A percentile compares a stretch with the other conserved stretches of the same genome.
phyloP scores from a whole-genome alignment of 1,284 basidiomycete genomes.

The Cryptococcus amylolentus region DNA sequence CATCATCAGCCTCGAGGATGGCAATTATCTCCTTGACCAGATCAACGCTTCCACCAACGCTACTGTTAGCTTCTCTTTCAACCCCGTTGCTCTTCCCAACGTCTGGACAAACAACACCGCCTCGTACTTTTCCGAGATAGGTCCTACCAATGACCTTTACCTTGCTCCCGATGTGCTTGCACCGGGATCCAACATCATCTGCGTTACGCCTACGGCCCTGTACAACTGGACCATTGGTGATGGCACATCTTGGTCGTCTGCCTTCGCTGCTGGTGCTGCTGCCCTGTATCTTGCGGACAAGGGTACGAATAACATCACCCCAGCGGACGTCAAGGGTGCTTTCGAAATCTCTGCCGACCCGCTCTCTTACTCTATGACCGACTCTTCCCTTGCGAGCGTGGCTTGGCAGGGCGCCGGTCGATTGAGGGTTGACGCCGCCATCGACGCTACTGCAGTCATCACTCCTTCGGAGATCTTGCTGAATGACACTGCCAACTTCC shows the following conservation, averaged over 20 bases:
- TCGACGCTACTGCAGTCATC: slow-evolving; percentile 58
- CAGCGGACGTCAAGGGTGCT: slow-evolving; percentile 53
- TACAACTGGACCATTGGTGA: slow-evolving; percentile 31
- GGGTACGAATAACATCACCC: slow-evolving; percentile 51
- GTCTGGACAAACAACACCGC: slow-evolving; percentile 57
- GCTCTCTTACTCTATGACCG: slow-evolving; percentile 55
- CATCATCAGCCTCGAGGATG: slow-evolving; percentile 39
- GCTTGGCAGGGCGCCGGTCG: slow-evolving; percentile 66
- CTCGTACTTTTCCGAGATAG: slow-evolving; percentile 59
- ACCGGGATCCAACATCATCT: slow-evolving; percentile 56
- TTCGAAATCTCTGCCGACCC: slow-evolving; percentile 61
- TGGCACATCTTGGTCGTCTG: slow-evolving; percentile 59
- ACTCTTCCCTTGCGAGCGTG: slow-evolving; percentile 58
- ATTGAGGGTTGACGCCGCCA: slow-evolving; percentile 62
- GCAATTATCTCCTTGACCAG: slow-evolving; percentile 50
- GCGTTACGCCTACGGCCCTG: slow-evolving; percentile 29
- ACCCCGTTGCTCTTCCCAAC: slow-evolving; percentile 50
- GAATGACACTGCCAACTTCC: slow-evolving; percentile 66
- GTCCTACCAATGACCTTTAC: slow-evolving; percentile 60
- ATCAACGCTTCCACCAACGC: slow-evolving; percentile 48
- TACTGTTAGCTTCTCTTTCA: slow-evolving; percentile 57
- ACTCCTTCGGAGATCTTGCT: slow-evolving; percentile 61
- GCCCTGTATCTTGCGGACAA: slow-evolving; percentile 61
- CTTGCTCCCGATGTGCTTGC: slow-evolving; percentile 60
- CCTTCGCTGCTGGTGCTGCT: slow-evolving; percentile 61